Evolutionary conservation across 2,329 filamentous ascomycete species (phyloP), one percentile per base, ranked within the genome.

Genomic region (Proliferodiscus dingleyae): DNA sequence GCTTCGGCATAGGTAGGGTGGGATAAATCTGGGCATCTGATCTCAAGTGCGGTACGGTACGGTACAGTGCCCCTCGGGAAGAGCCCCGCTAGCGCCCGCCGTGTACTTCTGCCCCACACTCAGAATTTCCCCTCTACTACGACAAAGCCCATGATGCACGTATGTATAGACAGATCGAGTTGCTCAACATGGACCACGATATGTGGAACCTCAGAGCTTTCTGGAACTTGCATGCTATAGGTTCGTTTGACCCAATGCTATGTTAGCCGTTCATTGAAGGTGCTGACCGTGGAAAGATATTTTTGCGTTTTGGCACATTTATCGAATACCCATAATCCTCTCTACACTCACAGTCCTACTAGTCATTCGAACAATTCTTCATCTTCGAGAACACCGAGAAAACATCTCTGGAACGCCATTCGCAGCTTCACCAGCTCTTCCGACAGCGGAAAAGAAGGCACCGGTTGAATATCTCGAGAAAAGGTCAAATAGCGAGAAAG

Each of bases 271-370:
- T 7, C 19, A 13, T 19, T 22, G 5, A 24, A 32, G 18, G 22
- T 49, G 37, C 42, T 45, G n/a, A 44, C 33, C 16, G n/a, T 11
- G 21, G 26, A 37, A 24, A 62, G 61, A 60, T 30, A 39, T 61
- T 43, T 50, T 63, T 16, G 50, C 50, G 47, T 41, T 61, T 47
- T 76, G 73, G 73, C 72, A 75, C 59, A 55, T 60, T 15, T 68
- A 71, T 58, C 69, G 73, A 51, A 59, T 71, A 18, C 65, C 67
- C 10, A 58, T 74, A 30, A 62, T 76, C 30, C 48, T 72, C 32
- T 61, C 63, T 11, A 58, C 67, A 26, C 61, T 64, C 23, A 63
- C 63, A 3, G 49, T 66, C 18, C 54, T 72, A 6, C 49, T 71
- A 30, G 51, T 64, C 16, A 49, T 62, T 40, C 62, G 62, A 57